These are phyloP conservation scores for Rhodotorula glutinis DNA, from an alignment of 1,284 basidiomycete genomes.

Conservation along the genomic window DNA sequence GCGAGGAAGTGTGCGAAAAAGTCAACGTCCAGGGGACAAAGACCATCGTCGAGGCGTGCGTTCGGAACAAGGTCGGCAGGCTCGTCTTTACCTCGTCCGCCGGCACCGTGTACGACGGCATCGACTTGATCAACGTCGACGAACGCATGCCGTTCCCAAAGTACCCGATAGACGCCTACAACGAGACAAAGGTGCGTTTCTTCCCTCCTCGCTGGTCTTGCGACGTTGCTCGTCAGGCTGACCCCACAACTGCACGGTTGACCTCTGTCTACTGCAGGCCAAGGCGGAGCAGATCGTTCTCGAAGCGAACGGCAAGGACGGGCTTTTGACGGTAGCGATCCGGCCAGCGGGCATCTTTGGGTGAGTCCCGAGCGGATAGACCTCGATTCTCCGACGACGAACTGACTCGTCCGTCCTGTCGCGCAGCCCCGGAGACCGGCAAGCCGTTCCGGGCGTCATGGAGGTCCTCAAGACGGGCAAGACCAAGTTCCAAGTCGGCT, in stretches of 20 bases:
- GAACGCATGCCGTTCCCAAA: slow-evolving; percentile 78
- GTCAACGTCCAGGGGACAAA: slow-evolving; percentile 93
- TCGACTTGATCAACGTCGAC: slow-evolving; percentile 78
- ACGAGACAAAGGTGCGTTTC: slow-evolving; percentile 73
- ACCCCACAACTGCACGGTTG: not conserved
- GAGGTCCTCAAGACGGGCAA: slow-evolving; percentile 76
- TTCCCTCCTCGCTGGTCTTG: too few relatives aligned
- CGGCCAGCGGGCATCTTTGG: slow-evolving; percentile 97
- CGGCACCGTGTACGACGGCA: slow-evolving; percentile 85
- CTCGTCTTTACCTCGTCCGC: slow-evolving; percentile 95
- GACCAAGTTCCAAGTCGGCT: slow-evolving; percentile 89
- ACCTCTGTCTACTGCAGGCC: slow-evolving; percentile 50
- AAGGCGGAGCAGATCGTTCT: slow-evolving; percentile 82
- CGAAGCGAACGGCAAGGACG: slow-evolving; percentile 75
- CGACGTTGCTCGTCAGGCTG: not conserved
- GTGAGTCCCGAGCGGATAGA: slow-evolving; percentile 49
- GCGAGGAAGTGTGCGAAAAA: slow-evolving; percentile 75
- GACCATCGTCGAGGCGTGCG: slow-evolving; percentile 76
- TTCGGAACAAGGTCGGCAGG: slow-evolving; percentile 67
- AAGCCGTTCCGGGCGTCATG: slow-evolving; percentile 76
- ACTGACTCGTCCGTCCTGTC: not conserved
- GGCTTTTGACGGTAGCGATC: slow-evolving; percentile 82
- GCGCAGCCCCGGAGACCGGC: slow-evolving; percentile 80
- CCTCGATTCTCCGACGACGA: not conserved
- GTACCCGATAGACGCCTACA: slow-evolving; percentile 83